Base-by-base conservation (phyloP, 768 basidiomycete genomes). In the Leccinum rimulosum region DNA sequence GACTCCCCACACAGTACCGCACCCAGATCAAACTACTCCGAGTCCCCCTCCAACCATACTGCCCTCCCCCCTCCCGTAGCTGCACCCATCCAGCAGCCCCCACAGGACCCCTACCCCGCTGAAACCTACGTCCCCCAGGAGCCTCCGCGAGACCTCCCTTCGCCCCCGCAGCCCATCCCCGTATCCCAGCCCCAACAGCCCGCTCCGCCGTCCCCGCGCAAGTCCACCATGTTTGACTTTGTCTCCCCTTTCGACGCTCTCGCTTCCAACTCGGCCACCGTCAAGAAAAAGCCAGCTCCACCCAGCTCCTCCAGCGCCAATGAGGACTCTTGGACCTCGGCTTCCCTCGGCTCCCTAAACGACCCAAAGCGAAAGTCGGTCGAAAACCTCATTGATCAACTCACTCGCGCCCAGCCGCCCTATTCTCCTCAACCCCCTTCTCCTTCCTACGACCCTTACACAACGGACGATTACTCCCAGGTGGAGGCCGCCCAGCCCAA, bases 191-290 rank as follows among this genome's bases (percentile, higher is more conserved):
- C 70, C 12, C 69, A 63, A 52, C 80, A 79, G 52, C 82, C 78
- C 58, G 76, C 82, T 3, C 84, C 87, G 0, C 83, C 89, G 31
- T 86, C 88, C 45, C 82, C 87, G 25, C 87, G 85, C 66, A 87
- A 88, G 72, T 88, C 89, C 52, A 84, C 89, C 52, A 84, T 92
- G 82, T 94, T 94, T 65, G 90, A 93, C 40, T 93, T 90, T 61
- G 80, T 88, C 52, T 91, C 90, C 52, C 87, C 92, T 2, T 93
- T 93, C 65, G 91, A 94, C 64, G 91, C 89, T 27, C 80, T 93
- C 50, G 80, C 74, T n/a, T 63, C 84, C 8, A 74, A 80, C n/a
- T 35, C 69, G 1, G 69, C 70, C 45, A 56, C 79, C 17, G 71
- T 81, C 56, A 89, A 88, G 77, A 89, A 91, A 70, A 91, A 90